These are phyloP conservation scores for Poterioochromonas sp. DNA, from an alignment of 352 stramenopile genomes.

Conservation along the genomic window DNA sequence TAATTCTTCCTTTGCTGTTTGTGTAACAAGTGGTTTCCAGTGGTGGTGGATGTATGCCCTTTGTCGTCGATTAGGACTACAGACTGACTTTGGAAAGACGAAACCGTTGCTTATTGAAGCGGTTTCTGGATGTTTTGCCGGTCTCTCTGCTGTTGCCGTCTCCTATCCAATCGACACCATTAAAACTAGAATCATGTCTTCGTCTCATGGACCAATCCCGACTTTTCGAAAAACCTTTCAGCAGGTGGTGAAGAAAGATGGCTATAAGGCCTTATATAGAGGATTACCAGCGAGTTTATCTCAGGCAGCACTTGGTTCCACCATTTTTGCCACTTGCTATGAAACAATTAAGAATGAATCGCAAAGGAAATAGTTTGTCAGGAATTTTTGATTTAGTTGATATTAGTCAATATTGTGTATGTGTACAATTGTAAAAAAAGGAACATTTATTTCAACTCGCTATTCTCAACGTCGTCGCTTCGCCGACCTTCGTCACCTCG, in stretches of 20 bases:
- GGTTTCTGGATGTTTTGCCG: not conserved
- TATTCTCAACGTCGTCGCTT: not conserved
- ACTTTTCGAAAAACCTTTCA: not conserved
- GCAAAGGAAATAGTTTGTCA: no score
- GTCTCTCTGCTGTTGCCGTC: not conserved
- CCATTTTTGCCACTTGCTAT: conserved; percentile 13
- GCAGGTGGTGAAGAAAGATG: not conserved
- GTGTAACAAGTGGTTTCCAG: not conserved
- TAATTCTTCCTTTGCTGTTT: not conserved
- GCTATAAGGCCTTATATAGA: not conserved
- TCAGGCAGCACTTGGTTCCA: not conserved
- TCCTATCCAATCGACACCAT: conserved; percentile 7
- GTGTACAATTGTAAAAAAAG: no score
- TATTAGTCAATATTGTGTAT: no score
- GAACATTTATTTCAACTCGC: not conserved
- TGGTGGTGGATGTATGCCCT: conserved; percentile 1
- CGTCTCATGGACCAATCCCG: not conserved
- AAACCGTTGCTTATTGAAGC: not conserved
- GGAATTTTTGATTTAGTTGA: no score
- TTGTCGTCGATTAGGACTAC: not conserved
- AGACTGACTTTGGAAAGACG: not conserved
- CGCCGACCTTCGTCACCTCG: not conserved
- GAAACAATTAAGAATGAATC: conserved; percentile 19
- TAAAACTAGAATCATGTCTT: conserved; percentile 8
- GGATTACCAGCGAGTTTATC: not conserved